A percentile compares a stretch with the other conserved stretches of the same genome.
phyloP scores from a whole-genome alignment of 2,329 filamentous ascomycete species.

The Pseudocercospora ulei region DNA sequence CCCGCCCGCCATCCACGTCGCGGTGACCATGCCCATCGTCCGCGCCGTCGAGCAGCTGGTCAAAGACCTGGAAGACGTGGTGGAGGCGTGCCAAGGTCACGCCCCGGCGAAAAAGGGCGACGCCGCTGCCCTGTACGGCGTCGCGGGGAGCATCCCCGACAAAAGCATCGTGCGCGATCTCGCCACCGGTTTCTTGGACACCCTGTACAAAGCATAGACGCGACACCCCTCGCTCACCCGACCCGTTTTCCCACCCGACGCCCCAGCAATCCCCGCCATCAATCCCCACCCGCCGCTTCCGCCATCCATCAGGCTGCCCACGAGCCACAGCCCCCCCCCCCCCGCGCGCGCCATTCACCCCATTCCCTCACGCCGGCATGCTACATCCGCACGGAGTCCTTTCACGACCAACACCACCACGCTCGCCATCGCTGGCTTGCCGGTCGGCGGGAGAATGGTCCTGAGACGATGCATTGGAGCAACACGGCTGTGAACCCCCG shows the following conservation, averaged over 20 bases:
- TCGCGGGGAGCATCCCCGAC: conserved; percentile 87
- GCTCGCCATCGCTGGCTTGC: no score
- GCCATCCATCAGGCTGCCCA: no score
- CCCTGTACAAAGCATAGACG: conserved; percentile 43
- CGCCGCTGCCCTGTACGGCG: conserved; percentile 81
- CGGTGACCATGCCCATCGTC: conserved; percentile 78
- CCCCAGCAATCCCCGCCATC: no score
- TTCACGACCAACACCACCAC: no score
- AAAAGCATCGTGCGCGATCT: conserved; percentile 89
- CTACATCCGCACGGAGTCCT: no score
- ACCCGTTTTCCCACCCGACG: not conserved
- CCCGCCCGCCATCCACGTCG: conserved; percentile 85
- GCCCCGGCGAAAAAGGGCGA: conserved; percentile 57
- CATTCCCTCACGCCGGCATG: no score
- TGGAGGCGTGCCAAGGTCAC: conserved; percentile 67
- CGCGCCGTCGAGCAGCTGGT: conserved; percentile 72
- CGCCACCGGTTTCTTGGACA: conserved; percentile 82
- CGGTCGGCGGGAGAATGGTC: no score
- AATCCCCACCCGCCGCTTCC: no score
- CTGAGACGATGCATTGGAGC: no score
- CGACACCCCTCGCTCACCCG: conserved; percentile 53
- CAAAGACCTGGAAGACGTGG: conserved; percentile 53
- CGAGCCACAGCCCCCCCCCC: no score
- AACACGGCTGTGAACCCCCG: no score
- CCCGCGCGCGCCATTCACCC: no score